Evolutionary conservation across 257 asterid species (phyloP).

Genomic region (Ophiorrhiza pumila): DNA sequence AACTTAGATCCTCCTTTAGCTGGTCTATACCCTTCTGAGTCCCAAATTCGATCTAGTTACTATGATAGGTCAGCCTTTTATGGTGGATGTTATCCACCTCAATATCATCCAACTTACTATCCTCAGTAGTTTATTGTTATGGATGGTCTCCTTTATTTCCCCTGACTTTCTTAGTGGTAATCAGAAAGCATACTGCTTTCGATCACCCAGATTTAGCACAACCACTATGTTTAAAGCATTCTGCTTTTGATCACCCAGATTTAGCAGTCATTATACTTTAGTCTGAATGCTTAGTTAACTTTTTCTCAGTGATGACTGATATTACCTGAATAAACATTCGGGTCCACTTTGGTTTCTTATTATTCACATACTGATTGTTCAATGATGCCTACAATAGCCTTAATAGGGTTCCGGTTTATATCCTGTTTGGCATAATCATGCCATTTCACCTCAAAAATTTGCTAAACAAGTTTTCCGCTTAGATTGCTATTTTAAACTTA

Average conservation of each 20-base stretch:
- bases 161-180: conserved; percentile 1
- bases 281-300: background rate
- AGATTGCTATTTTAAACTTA: background rate
- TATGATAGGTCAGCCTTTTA: conserved; percentile 36
- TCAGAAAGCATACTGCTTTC: conserved; percentile 17
- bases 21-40: conserved; percentile 36
- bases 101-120: conserved; percentile 48
- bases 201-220: background rate
- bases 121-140: conserved; percentile 40
- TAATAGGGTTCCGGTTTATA: background rate
- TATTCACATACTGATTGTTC: background rate
- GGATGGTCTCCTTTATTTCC: conserved; percentile 21
- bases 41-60: conserved; percentile 38
- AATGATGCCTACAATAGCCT: background rate
- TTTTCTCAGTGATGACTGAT: background rate
- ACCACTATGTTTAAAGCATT: conserved; percentile 6
- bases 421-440: background rate
- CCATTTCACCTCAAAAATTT: background rate
- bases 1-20: conserved; percentile 37
- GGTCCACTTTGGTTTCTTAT: background rate
- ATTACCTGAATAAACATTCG: background rate
- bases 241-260: conserved; percentile 13
- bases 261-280: background rate
- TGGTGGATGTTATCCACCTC: conserved; percentile 44
- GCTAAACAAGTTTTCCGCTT: background rate